Percentiles rank a stretch among this genome's conserved stretches.
Conservation (phyloP, 331 rosid genomes). For the Quercus phellos region DNA sequence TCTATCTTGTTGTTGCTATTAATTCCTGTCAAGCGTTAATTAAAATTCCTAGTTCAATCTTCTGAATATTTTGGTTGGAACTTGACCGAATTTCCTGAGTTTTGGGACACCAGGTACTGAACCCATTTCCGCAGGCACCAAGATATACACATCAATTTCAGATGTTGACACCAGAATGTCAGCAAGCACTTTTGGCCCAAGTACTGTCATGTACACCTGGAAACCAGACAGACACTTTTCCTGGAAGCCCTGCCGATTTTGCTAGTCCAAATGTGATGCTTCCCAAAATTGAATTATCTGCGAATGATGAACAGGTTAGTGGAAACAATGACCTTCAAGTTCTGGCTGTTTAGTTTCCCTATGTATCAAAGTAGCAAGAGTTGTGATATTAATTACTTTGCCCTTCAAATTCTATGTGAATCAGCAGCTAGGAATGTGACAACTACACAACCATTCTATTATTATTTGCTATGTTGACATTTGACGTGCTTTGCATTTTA, state of each 20-base stretch:
- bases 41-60: constrained; percentile 13
- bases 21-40: not conserved
- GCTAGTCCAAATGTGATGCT: constrained; percentile 15
- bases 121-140: constrained; percentile 35
- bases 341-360: constrained; percentile 8
- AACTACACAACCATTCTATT: not conserved
- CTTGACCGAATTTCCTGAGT: not conserved
- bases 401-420: constrained; percentile 2
- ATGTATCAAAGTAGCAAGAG: not conserved
- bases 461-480: not conserved
- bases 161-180: constrained; percentile 22
- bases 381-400: not conserved
- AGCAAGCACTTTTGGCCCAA: constrained; percentile 27
- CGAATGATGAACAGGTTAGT: constrained; percentile 31
- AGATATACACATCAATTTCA: constrained; percentile 20
- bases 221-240: constrained; percentile 16
- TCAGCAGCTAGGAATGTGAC: not conserved
- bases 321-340: constrained; percentile 1
- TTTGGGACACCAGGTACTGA: constrained; percentile 13
- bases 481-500: not conserved
- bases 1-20: not conserved
- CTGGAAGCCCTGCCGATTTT: constrained; percentile 15
- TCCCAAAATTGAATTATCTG: constrained; percentile 19
- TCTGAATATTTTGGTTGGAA: constrained; percentile 6
- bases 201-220: constrained; percentile 9